Evolutionary conservation across 2,329 filamentous ascomycete species (phyloP).

Genomic region (Cercospora citrullina): DNA sequence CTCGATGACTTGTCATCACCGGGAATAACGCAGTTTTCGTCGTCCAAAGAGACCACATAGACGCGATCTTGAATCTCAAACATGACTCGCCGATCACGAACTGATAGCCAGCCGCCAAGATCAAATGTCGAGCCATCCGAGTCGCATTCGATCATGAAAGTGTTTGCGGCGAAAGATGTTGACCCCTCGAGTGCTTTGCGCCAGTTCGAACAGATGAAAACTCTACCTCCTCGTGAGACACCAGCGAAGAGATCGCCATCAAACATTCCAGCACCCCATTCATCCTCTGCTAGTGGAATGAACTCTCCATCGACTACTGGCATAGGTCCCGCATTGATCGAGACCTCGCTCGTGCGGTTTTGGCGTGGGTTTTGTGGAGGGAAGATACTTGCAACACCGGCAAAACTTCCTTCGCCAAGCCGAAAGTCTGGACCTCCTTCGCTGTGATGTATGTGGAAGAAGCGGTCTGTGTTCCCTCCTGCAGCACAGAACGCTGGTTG

Average conservation of each 20-base stretch:
- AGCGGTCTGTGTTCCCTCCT: slow-evolving; percentile 12
- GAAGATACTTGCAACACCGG: background rate
- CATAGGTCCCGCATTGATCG: slow-evolving; percentile 25
- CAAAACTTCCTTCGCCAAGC: background rate
- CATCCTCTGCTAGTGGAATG: slow-evolving; percentile 41
- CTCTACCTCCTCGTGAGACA: slow-evolving; percentile 46
- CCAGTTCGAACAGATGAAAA: slow-evolving; percentile 50
- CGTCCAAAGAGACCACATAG: slow-evolving; percentile 46
- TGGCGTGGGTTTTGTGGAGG: background rate
- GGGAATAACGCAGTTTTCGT: slow-evolving; percentile 28
- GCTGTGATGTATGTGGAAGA: slow-evolving; percentile 40
- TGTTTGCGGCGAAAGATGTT: slow-evolving; percentile 20
- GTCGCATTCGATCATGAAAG: slow-evolving; percentile 46
- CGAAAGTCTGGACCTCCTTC: slow-evolving; percentile 26
- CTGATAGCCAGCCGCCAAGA: slow-evolving; percentile 50
- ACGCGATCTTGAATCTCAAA: slow-evolving; percentile 48
- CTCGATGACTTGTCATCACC: slow-evolving; percentile 15
- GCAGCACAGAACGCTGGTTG: slow-evolving; percentile 40
- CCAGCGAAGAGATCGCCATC: slow-evolving; percentile 46
- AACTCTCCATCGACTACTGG: slow-evolving; percentile 16
- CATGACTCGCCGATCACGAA: slow-evolving; percentile 46
- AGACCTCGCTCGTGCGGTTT: slow-evolving; percentile 22
- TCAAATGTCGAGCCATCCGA: slow-evolving; percentile 45
- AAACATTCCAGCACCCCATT: slow-evolving; percentile 52
- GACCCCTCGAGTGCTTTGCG: slow-evolving; percentile 34